These are phyloP conservation scores for Teunomyces kruisii DNA, from an alignment of 805 yeast species.

Conservation along the genomic window DNA sequence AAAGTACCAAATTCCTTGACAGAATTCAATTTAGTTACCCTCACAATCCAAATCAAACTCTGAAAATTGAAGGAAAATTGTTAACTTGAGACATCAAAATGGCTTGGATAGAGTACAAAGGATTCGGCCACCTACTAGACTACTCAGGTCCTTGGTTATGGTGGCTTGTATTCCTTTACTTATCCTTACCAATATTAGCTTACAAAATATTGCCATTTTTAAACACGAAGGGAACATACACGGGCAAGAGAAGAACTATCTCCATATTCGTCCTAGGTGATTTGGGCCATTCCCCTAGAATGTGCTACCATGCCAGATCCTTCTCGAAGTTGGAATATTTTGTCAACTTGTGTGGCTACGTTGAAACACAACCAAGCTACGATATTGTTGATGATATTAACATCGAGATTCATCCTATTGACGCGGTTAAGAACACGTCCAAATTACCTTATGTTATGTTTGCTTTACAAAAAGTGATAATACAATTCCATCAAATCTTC, in stretches of 20 bases:
- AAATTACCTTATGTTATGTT: constrained; percentile 56
- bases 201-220: constrained; percentile 42
- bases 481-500: constrained; percentile 52
- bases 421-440: constrained; percentile 35
- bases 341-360: constrained; percentile 85
- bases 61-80: not conserved
- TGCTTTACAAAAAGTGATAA: constrained; percentile 56
- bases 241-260: constrained; percentile 47
- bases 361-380: constrained; percentile 54
- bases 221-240: constrained; percentile 18
- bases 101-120: constrained; percentile 10
- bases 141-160: constrained; percentile 37
- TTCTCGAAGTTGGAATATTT: constrained; percentile 66
- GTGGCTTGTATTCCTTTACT: constrained; percentile 46
- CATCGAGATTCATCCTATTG: constrained; percentile 51
- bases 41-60: not conserved
- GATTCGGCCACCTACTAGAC: constrained; percentile 12
- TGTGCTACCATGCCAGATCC: constrained; percentile 84
- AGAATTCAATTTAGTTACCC: too few relatives aligned
- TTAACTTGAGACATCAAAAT: not conserved
- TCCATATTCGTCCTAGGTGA: constrained; percentile 88
- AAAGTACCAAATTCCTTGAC: too few relatives aligned
- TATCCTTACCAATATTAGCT: constrained; percentile 44
- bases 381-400: constrained; percentile 51
- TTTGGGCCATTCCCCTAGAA: constrained; percentile 92